phyloP scores from a whole-genome alignment of 371 early-diverging fungal species.

The Mucor irregularis region DNA sequence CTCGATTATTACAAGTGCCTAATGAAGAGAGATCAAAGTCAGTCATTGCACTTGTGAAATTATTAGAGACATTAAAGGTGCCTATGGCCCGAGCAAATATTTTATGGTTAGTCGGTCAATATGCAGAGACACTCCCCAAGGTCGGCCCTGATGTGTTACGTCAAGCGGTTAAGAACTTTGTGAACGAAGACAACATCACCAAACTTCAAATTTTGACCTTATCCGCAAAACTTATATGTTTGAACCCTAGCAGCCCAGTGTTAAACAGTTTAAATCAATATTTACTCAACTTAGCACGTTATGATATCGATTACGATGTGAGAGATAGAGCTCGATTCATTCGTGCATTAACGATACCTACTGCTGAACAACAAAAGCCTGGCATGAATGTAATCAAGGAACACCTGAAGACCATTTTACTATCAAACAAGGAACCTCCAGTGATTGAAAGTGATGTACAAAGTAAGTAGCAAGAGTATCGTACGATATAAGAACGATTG shows the following conservation, averaged over 20 bases:
- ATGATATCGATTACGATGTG: constrained; percentile 86
- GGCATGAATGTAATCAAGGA: constrained; percentile 42
- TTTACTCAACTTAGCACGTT: constrained; percentile 82
- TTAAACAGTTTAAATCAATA: constrained; percentile 66
- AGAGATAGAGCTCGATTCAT: constrained; percentile 90
- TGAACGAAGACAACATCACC: constrained; percentile 64
- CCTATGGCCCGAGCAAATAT: constrained; percentile 75
- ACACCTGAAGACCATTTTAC: constrained; percentile 48
- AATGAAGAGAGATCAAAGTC: constrained; percentile 53
- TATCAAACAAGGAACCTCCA: constrained; percentile 56
- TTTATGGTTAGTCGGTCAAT: constrained; percentile 86
- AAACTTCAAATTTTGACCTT: constrained; percentile 85
- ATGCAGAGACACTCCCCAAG: constrained; percentile 54
- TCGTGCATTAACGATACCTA: constrained; percentile 66
- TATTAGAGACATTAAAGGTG: constrained; percentile 67
- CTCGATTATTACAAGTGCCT: constrained; percentile 66
- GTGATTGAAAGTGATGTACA: constrained; percentile 39
- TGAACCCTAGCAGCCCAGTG: constrained; percentile 48
- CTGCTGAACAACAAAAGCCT: constrained; percentile 33
- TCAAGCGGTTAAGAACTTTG: constrained; percentile 71
- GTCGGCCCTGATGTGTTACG: constrained; percentile 87
- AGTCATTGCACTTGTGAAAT: constrained; percentile 65
- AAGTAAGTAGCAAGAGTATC: too few species aligned
- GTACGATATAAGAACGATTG: neutral
- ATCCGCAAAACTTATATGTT: constrained; percentile 67